Evolutionary conservation across 2,329 filamentous ascomycete species (phyloP), one percentile per base, ranked within the genome.

Genomic region (Trichoderma sp.): DNA sequence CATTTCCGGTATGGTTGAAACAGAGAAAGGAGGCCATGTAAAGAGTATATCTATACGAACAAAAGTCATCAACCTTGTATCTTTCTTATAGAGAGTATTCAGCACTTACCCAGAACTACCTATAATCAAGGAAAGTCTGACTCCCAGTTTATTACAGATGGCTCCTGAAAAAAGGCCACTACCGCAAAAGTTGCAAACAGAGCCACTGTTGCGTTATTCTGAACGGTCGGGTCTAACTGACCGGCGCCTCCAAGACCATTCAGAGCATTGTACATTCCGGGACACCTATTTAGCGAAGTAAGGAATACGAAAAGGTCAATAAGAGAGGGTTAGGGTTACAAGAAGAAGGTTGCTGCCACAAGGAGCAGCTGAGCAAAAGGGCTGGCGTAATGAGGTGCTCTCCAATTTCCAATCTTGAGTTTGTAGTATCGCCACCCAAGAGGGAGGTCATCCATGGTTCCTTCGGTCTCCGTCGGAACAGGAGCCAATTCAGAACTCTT

Each of bases 21-120:
- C 86, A 89, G 45, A 95, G 87, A 84, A 94, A 93, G 71, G 66
- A 91, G 89, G 60, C 93, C 88, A 82, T 95, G 95, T 83, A 95
- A 86, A 81, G 89, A 91, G 85, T 95, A 96, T 72, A 95, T 83
- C 14, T 94, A 93, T 77, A 94, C 94, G 78, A 95, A 88, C 6
- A 90, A 88, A 67, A 95, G 86, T 60, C 31, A 33, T 8, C 31
- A 33, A 33, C 31, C 31, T 33, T 33, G 31, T 33, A 33, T 33
- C 31, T 33, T 33, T 33, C 31, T 11, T 33, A 9, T 33, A 33
- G 31, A 33, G 31, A 33, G 31, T 33, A 33, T 33, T 18, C 91
- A 80, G 95, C 89, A 71, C 93, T 95, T 75, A 93, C 93, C 79
- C 93, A 93, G 81, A 93, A 89, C 84, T 94, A 90, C 77, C 90